These are phyloP conservation scores for Leptographium flavum DNA, from an alignment of 2,329 filamentous ascomycete species.

Conservation along the genomic window DNA sequence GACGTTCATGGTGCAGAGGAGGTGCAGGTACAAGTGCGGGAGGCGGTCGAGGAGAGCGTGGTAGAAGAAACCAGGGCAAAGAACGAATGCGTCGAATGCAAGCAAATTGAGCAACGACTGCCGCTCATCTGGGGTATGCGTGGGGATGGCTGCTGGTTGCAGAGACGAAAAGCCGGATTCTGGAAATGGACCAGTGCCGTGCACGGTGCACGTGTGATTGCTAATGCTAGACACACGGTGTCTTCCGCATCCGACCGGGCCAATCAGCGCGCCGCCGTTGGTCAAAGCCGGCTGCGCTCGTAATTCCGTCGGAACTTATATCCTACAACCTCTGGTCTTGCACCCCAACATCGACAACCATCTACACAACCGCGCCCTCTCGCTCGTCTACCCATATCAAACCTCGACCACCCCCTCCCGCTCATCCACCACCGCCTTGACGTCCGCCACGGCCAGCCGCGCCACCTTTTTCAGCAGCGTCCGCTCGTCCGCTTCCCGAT, in stretches of 20 bases:
- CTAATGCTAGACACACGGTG: not conserved
- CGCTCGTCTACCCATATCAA: not conserved
- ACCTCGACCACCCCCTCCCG: too few species aligned
- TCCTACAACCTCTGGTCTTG: too few species aligned
- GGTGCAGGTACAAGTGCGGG: too few species aligned
- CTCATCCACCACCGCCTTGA: conserved; percentile 17
- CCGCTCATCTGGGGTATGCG: not conserved
- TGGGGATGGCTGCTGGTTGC: not conserved
- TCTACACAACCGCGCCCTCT: too few species aligned
- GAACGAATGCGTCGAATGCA: too few species aligned
- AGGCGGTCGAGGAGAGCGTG: too few species aligned
- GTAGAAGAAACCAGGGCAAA: too few species aligned
- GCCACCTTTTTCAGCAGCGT: conserved; percentile 76
- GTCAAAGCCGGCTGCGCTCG: conserved; percentile 11
- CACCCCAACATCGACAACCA: not conserved
- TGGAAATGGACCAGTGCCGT: not conserved
- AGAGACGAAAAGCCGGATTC: not conserved
- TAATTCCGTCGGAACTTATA: too few species aligned
- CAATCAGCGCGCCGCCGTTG: conserved; percentile 16
- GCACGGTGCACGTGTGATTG: not conserved
- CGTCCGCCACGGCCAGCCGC: conserved; percentile 55
- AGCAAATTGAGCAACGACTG: too few species aligned
- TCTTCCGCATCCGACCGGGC: conserved; percentile 12
- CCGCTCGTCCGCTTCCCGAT: conserved; percentile 76
- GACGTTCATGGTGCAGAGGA: conserved; percentile 24